Conservation (phyloP, 345 rosid genomes). For the Lepidium africanum region DNA sequence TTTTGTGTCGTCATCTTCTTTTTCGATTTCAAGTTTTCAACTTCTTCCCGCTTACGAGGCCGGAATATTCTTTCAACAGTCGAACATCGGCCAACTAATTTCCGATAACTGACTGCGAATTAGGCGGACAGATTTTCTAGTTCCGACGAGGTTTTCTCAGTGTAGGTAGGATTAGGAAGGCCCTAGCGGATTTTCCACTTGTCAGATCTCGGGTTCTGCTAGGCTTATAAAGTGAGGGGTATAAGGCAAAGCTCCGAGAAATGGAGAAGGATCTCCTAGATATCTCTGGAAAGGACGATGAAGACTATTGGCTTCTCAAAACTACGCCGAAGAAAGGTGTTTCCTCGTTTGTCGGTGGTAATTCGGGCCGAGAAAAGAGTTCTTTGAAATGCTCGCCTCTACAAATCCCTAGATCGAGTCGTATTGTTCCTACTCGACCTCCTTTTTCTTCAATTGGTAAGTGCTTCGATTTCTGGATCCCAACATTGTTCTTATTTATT, state of each 20-base stretch:
- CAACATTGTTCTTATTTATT: neutral
- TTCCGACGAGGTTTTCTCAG: neutral
- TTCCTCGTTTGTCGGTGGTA: constrained; percentile 10
- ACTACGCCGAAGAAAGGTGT: constrained; percentile 24
- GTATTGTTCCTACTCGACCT: constrained; percentile 17
- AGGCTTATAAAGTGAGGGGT: neutral
- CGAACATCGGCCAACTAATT: neutral
- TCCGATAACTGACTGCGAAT: neutral
- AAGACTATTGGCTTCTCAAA: constrained; percentile 39
- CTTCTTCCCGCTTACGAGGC: constrained; percentile 27
- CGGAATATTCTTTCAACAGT: constrained; percentile 19
- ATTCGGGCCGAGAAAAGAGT: constrained; percentile 10
- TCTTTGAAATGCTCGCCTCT: constrained; percentile 65
- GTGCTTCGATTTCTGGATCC: neutral
- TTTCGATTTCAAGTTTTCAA: constrained; percentile 20
- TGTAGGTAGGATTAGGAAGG: neutral
- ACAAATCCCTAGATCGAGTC: constrained; percentile 40
- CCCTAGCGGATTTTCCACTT: neutral
- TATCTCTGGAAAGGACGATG: constrained; percentile 70
- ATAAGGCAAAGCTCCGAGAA: neutral
- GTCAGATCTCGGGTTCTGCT: constrained; percentile 18
- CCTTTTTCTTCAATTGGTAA: constrained; percentile 32
- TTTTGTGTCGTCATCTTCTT: constrained; percentile 10
- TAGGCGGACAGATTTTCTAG: neutral
- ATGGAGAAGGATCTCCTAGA: constrained; percentile 71